Evolutionary conservation across 345 rosid genomes (phyloP).

Genomic region (Eucalyptus erythrocorys): DNA sequence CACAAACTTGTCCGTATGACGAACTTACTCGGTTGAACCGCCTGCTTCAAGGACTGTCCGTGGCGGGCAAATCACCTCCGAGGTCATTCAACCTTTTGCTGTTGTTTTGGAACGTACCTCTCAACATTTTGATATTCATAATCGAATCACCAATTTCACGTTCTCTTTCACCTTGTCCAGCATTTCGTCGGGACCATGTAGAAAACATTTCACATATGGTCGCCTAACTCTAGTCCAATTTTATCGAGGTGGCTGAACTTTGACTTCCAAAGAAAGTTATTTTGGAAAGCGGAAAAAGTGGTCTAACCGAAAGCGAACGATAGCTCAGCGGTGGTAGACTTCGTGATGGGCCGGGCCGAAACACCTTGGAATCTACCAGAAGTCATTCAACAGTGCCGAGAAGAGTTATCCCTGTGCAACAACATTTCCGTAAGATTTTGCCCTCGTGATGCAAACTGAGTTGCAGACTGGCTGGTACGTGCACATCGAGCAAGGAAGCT

Average conservation of each 20-base stretch:
- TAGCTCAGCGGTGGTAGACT: too few relatives aligned
- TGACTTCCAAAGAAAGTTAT: not conserved
- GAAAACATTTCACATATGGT: not conserved
- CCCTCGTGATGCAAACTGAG: too few relatives aligned
- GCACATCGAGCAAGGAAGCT: too few relatives aligned
- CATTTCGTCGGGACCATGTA: not conserved
- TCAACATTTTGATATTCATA: not conserved
- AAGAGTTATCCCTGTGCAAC: too few relatives aligned
- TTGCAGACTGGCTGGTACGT: too few relatives aligned
- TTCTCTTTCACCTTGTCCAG: not conserved
- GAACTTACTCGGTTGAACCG: not conserved
- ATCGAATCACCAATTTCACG: not conserved
- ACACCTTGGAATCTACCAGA: too few relatives aligned
- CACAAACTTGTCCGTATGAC: not conserved
- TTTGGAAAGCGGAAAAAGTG: not conserved
- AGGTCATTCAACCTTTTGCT: not conserved
- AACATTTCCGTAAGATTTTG: too few relatives aligned
- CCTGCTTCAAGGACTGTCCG: not conserved
- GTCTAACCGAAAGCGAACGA: too few relatives aligned
- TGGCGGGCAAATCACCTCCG: not conserved
- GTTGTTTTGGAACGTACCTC: not conserved
- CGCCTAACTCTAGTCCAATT: not conserved
- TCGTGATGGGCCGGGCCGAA: too few relatives aligned
- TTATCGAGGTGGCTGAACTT: not conserved
- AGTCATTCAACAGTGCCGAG: too few relatives aligned